Conservation (phyloP, 345 rosid species). For the Tarenaya hassleriana region DNA sequence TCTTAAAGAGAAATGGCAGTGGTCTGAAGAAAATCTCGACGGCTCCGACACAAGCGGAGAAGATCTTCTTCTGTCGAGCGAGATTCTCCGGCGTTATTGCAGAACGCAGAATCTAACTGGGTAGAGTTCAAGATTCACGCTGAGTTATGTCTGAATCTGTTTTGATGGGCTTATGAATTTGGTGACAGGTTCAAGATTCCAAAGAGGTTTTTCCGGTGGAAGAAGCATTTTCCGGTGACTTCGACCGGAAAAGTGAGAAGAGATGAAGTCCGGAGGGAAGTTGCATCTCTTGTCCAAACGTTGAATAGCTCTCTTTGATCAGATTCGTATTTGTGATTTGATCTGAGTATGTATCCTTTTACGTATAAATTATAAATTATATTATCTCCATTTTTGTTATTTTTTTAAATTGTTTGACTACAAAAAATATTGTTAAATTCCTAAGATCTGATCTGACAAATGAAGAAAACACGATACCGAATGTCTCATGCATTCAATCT, state of each 20-base stretch:
- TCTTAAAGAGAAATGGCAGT: slow-evolving; percentile 51
- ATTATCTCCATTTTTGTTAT: no score
- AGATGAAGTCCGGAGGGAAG: slow-evolving; percentile 51
- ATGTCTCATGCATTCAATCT: no score
- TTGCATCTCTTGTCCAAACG: slow-evolving; percentile 33
- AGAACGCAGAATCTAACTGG: slow-evolving; percentile 52
- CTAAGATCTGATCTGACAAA: no score
- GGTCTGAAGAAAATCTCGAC: slow-evolving; percentile 37
- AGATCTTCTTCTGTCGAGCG: slow-evolving; percentile 37
- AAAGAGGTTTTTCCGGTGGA: slow-evolving; percentile 54
- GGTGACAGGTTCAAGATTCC: slow-evolving; percentile 73
- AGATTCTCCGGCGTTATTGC: slow-evolving; percentile 42
- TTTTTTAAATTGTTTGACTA: no score
- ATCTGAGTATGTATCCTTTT: not conserved
- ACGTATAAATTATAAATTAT: no score
- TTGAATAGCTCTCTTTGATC: slow-evolving; percentile 50
- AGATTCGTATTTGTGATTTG: no score
- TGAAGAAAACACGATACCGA: no score
- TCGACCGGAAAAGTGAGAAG: slow-evolving; percentile 64
- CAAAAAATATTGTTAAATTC: no score
- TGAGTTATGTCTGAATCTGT: not conserved
- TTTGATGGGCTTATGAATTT: not conserved
- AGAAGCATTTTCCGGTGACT: slow-evolving; percentile 59
- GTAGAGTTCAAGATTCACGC: slow-evolving; percentile 16
- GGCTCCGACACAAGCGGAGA: slow-evolving; percentile 7